Evolutionary conservation across 2,329 filamentous ascomycete species (phyloP).

Genomic region (Penicillium sp.): DNA sequence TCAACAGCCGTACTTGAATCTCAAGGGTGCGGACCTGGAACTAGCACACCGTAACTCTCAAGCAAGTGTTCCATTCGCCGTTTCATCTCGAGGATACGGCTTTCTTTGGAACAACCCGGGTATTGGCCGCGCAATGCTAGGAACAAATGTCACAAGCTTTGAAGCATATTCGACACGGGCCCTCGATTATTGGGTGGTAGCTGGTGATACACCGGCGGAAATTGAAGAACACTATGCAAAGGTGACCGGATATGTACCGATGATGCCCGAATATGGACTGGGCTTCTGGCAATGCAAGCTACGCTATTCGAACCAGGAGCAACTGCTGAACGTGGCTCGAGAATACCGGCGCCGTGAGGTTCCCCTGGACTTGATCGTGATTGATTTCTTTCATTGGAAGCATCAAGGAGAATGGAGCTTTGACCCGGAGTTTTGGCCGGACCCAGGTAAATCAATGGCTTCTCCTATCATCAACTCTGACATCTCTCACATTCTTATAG

Average conservation of each 20-base stretch:
- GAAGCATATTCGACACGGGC: constrained; percentile 62
- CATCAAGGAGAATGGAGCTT: constrained; percentile 71
- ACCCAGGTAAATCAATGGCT: constrained; percentile 52
- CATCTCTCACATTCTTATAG: constrained; percentile 28
- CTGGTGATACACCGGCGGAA: constrained; percentile 58
- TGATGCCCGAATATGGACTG: constrained; percentile 71
- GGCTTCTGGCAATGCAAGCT: constrained; percentile 73
- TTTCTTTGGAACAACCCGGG: constrained; percentile 70
- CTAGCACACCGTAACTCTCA: constrained; percentile 70
- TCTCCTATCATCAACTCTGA: background rate
- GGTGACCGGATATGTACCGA: constrained; percentile 63
- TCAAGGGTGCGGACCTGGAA: constrained; percentile 67
- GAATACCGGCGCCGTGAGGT: constrained; percentile 61
- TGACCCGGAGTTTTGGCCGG: constrained; percentile 66
- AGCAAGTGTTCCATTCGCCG: constrained; percentile 65
- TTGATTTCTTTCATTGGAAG: constrained; percentile 72
- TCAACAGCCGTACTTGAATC: constrained; percentile 65
- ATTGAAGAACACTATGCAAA: constrained; percentile 62
- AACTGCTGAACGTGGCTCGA: constrained; percentile 63
- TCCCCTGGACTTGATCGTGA: constrained; percentile 68
- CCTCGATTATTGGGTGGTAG: constrained; percentile 69
- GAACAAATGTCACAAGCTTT: constrained; percentile 65
- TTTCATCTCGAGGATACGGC: constrained; percentile 65
- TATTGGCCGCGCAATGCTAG: constrained; percentile 64
- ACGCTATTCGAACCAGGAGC: constrained; percentile 68